These are phyloP conservation scores for Amauroascus verrucosus DNA, from an alignment of 2,329 filamentous ascomycete species.

Conservation along the genomic window DNA sequence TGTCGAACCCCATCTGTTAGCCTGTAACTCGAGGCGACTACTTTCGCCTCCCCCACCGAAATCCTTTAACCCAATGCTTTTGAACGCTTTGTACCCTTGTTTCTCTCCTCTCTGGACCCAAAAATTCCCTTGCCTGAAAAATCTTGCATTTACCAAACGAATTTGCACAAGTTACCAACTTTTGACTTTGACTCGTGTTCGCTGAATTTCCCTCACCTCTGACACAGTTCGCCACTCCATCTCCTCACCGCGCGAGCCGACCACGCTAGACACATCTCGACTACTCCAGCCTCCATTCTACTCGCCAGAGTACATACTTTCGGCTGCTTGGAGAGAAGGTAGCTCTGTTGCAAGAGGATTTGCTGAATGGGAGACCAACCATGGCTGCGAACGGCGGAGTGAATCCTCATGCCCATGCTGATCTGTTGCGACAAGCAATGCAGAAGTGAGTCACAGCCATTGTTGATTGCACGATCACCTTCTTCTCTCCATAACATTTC, in stretches of 20 bases:
- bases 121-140: neutral
- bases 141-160: constrained; percentile 1
- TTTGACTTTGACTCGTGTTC: constrained; percentile 5
- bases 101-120: constrained; percentile 1
- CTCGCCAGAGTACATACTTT: neutral
- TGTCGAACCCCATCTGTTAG: neutral
- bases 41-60: constrained; percentile 10
- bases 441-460: constrained; percentile 43
- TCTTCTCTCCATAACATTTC: neutral
- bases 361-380: constrained; percentile 31
- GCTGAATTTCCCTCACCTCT: constrained; percentile 14
- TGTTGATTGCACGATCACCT: neutral
- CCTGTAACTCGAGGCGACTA: constrained; percentile 1
- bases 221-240: constrained; percentile 11
- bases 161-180: neutral
- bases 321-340: neutral
- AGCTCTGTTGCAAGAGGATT: constrained; percentile 7
- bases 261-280: constrained; percentile 32
- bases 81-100: constrained; percentile 1
- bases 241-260: constrained; percentile 13
- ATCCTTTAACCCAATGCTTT: neutral
- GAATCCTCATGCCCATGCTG: constrained; percentile 44
- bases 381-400: constrained; percentile 40
- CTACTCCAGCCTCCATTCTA: neutral
- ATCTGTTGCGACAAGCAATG: constrained; percentile 49